Conservation (phyloP, 805 yeast species). For the Kazachstania bromeliacearum region DNA sequence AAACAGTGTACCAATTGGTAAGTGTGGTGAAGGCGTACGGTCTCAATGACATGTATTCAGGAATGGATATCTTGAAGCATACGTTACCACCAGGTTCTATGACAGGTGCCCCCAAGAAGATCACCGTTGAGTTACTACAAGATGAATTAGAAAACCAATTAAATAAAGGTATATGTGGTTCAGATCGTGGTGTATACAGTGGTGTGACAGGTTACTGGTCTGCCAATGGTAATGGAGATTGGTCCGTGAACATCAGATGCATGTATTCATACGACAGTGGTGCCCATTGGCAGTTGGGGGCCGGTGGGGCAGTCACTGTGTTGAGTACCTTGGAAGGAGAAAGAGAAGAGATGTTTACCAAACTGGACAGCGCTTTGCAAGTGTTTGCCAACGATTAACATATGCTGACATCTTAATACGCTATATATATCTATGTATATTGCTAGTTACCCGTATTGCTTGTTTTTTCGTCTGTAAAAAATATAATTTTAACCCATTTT, state of each 20-base stretch:
- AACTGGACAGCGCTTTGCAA: slow-evolving; percentile 71
- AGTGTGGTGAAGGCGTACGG: slow-evolving; percentile 69
- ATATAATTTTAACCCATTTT: too few relatives aligned
- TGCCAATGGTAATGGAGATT: slow-evolving; percentile 74
- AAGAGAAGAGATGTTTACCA: slow-evolving; percentile 83
- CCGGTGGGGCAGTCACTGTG: slow-evolving; percentile 96
- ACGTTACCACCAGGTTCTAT: slow-evolving; percentile 96
- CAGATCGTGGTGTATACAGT: slow-evolving; percentile 70
- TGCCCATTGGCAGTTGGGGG: slow-evolving; percentile 76
- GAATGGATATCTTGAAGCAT: slow-evolving; percentile 67
- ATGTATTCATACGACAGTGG: slow-evolving; percentile 51
- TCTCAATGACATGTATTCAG: slow-evolving; percentile 36
- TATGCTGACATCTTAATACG: not conserved
- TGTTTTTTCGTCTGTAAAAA: too few relatives aligned
- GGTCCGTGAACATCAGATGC: slow-evolving; percentile 92
- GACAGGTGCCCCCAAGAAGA: slow-evolving; percentile 98
- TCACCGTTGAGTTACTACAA: slow-evolving; percentile 79
- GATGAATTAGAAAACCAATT: slow-evolving; percentile 26
- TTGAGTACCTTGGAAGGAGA: slow-evolving; percentile 76
- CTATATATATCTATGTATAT: too few relatives aligned
- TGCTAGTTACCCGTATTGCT: too few relatives aligned
- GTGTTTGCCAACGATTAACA: slow-evolving; percentile 36
- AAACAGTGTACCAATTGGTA: slow-evolving; percentile 84
- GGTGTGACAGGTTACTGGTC: slow-evolving; percentile 97
- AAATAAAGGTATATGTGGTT: slow-evolving; percentile 25